Conservation (phyloP, 2,329 filamentous ascomycete genomes). For the Fusarium metavorans region DNA sequence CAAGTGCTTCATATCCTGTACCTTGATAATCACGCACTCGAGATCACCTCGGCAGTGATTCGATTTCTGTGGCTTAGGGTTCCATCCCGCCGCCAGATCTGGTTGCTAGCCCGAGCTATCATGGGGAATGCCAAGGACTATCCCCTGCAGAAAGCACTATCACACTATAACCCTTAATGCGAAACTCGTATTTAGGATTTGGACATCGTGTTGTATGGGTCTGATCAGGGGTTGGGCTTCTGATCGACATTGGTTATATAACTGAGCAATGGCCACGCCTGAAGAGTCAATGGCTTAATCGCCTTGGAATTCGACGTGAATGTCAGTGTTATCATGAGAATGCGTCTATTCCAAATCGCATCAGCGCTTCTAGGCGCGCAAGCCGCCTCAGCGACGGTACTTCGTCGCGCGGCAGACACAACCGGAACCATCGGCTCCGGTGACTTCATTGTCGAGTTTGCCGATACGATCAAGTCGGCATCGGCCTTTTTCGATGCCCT, state of each 20-base stretch:
- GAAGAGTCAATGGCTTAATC: too few species aligned
- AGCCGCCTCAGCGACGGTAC: neutral
- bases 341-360: neutral
- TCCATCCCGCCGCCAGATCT: conserved; percentile 1
- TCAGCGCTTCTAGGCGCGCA: neutral
- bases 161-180: neutral
- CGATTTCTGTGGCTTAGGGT: neutral
- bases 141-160: neutral
- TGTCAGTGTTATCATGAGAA: neutral
- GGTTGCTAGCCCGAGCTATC: neutral
- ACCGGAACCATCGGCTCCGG: neutral
- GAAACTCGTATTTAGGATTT: neutral
- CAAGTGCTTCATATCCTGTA: neutral
- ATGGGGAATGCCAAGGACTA: neutral
- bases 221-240: neutral
- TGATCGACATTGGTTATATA: neutral
- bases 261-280: neutral
- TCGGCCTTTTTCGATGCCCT: neutral
- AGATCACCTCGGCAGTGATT: neutral
- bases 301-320: neutral
- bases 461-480: neutral
- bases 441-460: conserved; percentile 1
- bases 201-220: neutral
- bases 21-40: neutral
- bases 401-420: neutral